Conservation (phyloP, 345 rosid species). For the Populus pruinosa region DNA sequence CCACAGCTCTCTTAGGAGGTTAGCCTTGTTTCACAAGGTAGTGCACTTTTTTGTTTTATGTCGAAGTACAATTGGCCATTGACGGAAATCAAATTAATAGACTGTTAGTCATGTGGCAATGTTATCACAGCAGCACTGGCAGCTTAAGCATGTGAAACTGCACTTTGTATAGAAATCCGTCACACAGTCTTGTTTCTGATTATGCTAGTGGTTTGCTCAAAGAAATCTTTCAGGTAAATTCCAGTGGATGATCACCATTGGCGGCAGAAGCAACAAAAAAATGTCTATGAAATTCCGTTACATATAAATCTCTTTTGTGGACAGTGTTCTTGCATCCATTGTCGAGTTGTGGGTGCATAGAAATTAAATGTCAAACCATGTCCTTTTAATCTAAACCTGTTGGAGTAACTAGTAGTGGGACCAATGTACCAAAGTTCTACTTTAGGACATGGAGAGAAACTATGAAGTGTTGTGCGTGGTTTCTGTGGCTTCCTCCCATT, state of each 20-base stretch:
- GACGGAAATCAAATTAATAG: not conserved
- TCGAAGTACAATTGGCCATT: not conserved
- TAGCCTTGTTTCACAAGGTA: slow-evolving; percentile 95
- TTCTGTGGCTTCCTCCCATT: not conserved
- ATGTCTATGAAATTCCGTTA: not conserved
- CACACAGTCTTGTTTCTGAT: not conserved
- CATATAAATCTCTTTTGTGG: not conserved
- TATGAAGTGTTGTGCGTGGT: not conserved
- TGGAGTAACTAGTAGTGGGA: not conserved
- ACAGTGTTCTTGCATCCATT: too few species aligned
- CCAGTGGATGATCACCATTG: not conserved
- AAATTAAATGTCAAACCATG: not conserved
- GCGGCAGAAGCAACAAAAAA: not conserved
- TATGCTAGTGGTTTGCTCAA: not conserved
- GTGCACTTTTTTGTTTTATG: slow-evolving; percentile 26
- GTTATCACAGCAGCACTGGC: too few species aligned
- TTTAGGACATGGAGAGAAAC: not conserved
- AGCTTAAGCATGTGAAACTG: not conserved
- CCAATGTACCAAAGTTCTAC: not conserved
- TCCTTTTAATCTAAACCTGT: not conserved
- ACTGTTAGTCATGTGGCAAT: too few species aligned
- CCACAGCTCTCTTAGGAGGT: slow-evolving; percentile 60
- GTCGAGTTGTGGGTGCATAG: too few species aligned
- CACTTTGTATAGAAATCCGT: not conserved
- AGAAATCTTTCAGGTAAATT: not conserved